Percentiles rank a stretch among this genome's conserved stretches.
phyloP scores from a whole-genome alignment of 306 rosid species.

The Casuarina equisetifolia region DNA sequence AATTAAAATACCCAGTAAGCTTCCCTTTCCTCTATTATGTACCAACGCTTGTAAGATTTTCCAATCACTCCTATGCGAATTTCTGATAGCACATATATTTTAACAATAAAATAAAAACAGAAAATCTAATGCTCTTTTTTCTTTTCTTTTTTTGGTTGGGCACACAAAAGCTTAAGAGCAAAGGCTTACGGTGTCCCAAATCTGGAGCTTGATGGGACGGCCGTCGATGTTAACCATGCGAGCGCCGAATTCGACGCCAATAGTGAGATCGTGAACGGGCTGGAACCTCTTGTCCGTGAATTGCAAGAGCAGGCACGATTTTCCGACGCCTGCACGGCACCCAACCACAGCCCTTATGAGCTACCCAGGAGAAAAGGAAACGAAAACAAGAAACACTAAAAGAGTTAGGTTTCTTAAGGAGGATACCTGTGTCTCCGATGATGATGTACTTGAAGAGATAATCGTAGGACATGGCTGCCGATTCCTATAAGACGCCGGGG shows the following conservation, averaged over 20 bases:
- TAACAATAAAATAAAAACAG: neutral
- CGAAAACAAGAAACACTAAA: neutral
- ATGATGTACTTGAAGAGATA: conserved; percentile 97
- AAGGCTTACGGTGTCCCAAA: conserved; percentile 90
- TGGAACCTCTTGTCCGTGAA: conserved; percentile 97
- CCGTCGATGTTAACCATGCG: conserved; percentile 87
- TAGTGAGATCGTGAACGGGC: conserved; percentile 97
- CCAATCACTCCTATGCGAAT: neutral
- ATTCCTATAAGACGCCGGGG: conserved; percentile 24
- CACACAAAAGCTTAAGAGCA: neutral
- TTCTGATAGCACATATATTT: neutral
- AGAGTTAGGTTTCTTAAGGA: conserved; percentile 27
- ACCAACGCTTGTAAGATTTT: neutral
- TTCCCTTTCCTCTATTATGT: neutral
- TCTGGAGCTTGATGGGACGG: conserved; percentile 92
- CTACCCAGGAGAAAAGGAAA: neutral
- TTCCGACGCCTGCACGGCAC: conserved; percentile 74
- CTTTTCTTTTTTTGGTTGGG: neutral
- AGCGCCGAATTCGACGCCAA: conserved; percentile 97
- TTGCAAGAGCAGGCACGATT: conserved; percentile 88
- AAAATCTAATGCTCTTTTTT: neutral
- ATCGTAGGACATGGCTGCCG: conserved; percentile 73
- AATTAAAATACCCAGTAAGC: neutral
- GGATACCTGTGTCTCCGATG: conserved; percentile 91
- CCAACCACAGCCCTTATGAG: conserved; percentile 20